Conservation (phyloP, 768 basidiomycete species). For the Podaxis rugospora region DNA sequence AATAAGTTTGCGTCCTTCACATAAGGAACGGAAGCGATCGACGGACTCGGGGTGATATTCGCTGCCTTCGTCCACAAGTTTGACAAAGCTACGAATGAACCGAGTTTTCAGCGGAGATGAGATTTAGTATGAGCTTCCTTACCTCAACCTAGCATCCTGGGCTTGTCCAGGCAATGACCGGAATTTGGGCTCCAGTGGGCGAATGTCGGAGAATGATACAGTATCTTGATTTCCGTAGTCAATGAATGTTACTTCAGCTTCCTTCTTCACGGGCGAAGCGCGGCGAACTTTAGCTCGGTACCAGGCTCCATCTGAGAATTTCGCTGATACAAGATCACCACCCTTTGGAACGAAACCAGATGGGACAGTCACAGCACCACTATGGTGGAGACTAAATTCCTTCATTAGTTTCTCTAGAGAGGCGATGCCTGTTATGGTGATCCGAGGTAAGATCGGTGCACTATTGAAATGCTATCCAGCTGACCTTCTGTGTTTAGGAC, state of each 20-base stretch:
- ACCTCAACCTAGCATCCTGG: constrained; percentile 90
- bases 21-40: constrained; percentile 79
- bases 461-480: constrained; percentile 11
- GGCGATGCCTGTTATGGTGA: constrained; percentile 63
- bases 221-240: constrained; percentile 95
- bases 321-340: constrained; percentile 91
- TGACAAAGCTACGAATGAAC: constrained; percentile 64
- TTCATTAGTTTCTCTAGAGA: constrained; percentile 91
- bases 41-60: constrained; percentile 87
- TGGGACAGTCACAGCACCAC: constrained; percentile 51
- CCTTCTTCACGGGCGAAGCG: constrained; percentile 83
- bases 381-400: constrained; percentile 88
- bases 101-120: neutral
- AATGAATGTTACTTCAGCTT: constrained; percentile 93
- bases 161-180: constrained; percentile 89
- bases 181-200: constrained; percentile 90
- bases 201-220: constrained; percentile 74
- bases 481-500: constrained; percentile 86
- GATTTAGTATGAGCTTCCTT: constrained; percentile 11
- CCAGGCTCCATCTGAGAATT: constrained; percentile 93
- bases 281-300: constrained; percentile 92
- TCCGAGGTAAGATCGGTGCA: neutral
- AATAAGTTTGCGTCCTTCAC: constrained; percentile 92
- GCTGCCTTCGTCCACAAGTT: constrained; percentile 71
- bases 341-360: constrained; percentile 74